Evolutionary conservation across 495 filamentous ascomycete species (phyloP).

Genomic region (Hypoxylon trugodes): DNA sequence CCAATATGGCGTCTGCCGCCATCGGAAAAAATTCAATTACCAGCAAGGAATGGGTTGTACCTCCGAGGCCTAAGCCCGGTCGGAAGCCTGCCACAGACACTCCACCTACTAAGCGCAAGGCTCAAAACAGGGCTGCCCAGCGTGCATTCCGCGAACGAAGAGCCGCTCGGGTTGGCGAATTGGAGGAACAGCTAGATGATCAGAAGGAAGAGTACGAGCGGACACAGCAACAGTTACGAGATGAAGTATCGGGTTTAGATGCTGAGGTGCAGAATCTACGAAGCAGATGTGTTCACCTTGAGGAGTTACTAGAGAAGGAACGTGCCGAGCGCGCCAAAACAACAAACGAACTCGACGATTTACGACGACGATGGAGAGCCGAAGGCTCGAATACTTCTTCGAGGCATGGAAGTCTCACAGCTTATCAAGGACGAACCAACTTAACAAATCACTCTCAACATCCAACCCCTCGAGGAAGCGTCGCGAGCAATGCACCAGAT

Average conservation of each 20-base stretch:
- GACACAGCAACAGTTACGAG: slow-evolving; percentile 54
- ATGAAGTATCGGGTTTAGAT: slow-evolving; percentile 56
- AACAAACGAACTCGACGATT: slow-evolving; percentile 37
- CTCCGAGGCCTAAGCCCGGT: slow-evolving; percentile 90
- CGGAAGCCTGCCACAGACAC: slow-evolving; percentile 92
- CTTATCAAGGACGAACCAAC: slow-evolving; percentile 27
- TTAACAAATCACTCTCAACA: slow-evolving; percentile 24
- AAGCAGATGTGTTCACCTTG: slow-evolving; percentile 51
- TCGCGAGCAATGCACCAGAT: slow-evolving; percentile 40
- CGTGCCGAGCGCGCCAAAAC: slow-evolving; percentile 41
- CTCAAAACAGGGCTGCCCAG: slow-evolving; percentile 93
- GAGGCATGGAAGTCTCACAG: slow-evolving; percentile 38
- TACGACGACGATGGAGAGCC: slow-evolving; percentile 33
- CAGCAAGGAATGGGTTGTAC: slow-evolving; percentile 87
- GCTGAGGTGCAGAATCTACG: slow-evolving; percentile 55
- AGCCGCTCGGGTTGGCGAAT: slow-evolving; percentile 82
- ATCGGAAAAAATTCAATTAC: slow-evolving; percentile 62
- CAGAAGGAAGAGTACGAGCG: slow-evolving; percentile 59
- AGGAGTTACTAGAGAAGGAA: slow-evolving; percentile 54
- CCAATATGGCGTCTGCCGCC: slow-evolving; percentile 39
- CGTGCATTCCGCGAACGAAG: slow-evolving; percentile 88
- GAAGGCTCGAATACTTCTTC: slow-evolving; percentile 31
- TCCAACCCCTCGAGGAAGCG: slow-evolving; percentile 36
- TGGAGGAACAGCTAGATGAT: slow-evolving; percentile 83
- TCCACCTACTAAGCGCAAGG: slow-evolving; percentile 89